phyloP scores from a whole-genome alignment of 768 basidiomycete genomes.

The Scleroderma bovista region DNA sequence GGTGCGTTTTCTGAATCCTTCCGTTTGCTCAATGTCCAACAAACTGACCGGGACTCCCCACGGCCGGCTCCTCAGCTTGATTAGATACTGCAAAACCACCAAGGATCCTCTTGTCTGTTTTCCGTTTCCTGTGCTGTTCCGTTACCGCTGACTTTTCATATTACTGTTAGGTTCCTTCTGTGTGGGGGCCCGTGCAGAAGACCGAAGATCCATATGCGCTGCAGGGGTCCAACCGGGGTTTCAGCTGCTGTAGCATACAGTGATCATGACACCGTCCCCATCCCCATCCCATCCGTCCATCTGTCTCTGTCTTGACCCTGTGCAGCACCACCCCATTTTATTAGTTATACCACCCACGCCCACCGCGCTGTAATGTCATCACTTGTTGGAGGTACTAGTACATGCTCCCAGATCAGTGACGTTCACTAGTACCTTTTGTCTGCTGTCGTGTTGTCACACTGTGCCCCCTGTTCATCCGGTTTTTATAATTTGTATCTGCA shows the following conservation, averaged over 20 bases:
- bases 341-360: constrained; percentile 4
- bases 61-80: constrained; percentile 48
- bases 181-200: constrained; percentile 94
- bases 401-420: no score
- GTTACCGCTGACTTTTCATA: constrained; percentile 2
- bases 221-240: constrained; percentile 45
- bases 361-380: constrained; percentile 13
- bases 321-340: neutral
- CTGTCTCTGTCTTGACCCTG: neutral
- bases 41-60: no score
- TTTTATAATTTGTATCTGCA: no score
- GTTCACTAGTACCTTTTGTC: no score
- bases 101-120: constrained; percentile 59
- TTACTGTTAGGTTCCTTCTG: constrained; percentile 71
- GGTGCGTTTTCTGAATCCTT: constrained; percentile 36
- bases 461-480: no score
- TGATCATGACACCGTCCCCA: constrained; percentile 20
- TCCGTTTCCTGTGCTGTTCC: constrained; percentile 1
- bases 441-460: no score
- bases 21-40: neutral
- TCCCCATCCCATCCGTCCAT: neutral
- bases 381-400: constrained; percentile 10
- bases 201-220: constrained; percentile 91
- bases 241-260: constrained; percentile 57
- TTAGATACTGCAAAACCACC: constrained; percentile 69